phyloP scores from a whole-genome alignment of 2,329 filamentous ascomycete species.

The Onygenales sp. region DNA sequence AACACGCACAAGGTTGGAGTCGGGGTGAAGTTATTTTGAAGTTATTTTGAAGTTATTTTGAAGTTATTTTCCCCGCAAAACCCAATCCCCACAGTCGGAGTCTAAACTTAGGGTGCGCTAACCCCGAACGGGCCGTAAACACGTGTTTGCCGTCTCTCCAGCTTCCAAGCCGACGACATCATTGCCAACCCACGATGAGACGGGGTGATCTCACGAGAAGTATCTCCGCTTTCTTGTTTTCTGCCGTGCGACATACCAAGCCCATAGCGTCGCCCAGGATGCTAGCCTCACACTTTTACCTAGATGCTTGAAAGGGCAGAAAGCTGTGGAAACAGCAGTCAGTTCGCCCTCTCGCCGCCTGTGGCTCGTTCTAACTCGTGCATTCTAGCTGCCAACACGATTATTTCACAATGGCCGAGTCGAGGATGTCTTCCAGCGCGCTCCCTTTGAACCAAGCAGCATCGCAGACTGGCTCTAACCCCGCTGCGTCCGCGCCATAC shows the following conservation, averaged over 20 bases:
- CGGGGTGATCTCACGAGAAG: background rate
- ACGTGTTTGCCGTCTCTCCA: too few species aligned
- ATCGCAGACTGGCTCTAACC: constrained; percentile 8
- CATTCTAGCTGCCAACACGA: background rate
- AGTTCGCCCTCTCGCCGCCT: background rate
- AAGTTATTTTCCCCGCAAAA: too few species aligned
- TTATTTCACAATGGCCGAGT: background rate
- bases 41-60: too few species aligned
- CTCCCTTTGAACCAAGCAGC: background rate
- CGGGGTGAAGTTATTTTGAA: too few species aligned
- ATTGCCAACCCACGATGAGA: background rate
- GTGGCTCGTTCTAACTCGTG: background rate
- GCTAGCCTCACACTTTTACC: background rate
- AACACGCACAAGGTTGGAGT: too few species aligned
- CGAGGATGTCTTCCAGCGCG: background rate
- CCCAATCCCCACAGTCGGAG: too few species aligned
- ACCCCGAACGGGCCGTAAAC: too few species aligned
- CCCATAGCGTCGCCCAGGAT: background rate
- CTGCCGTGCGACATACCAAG: background rate
- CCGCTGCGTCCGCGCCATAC: constrained; percentile 10
- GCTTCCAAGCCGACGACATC: background rate
- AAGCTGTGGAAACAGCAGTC: background rate
- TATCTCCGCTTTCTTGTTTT: background rate
- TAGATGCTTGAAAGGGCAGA: background rate
- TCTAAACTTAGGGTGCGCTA: too few species aligned